Conservation (phyloP, 1,139 yeast genomes). For the Hansenula lynferdii region DNA sequence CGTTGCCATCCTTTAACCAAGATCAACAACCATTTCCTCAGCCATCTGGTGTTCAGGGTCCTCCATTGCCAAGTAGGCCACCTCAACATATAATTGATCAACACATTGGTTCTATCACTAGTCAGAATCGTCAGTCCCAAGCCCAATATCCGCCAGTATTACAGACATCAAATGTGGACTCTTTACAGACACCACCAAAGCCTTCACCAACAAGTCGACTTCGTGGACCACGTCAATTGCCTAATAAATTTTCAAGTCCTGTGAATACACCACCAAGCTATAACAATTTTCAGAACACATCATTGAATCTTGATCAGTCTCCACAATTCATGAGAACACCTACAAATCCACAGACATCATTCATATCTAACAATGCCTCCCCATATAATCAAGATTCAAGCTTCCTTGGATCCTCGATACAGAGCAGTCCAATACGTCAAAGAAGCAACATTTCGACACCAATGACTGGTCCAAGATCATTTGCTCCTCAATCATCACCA, state of each 20-base stretch:
- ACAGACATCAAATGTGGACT: background rate
- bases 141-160: background rate
- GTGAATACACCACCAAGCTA: slow-evolving; percentile 5
- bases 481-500: slow-evolving; percentile 5
- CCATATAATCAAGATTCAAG: background rate
- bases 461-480: slow-evolving; percentile 11
- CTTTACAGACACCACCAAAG: background rate
- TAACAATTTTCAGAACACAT: too few species aligned
- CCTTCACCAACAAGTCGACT: slow-evolving; percentile 7
- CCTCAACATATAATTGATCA: slow-evolving; percentile 17
- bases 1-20: slow-evolving; percentile 1
- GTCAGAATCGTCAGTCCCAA: background rate
- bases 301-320: background rate
- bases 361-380: background rate
- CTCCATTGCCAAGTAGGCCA: slow-evolving; percentile 19
- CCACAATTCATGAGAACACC: background rate
- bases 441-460: too few species aligned
- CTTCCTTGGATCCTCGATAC: background rate
- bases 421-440: too few species aligned
- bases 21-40: background rate
- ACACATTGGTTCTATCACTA: slow-evolving; percentile 3
- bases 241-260: slow-evolving; percentile 12
- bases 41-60: slow-evolving; percentile 7
- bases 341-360: background rate
- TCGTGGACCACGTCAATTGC: slow-evolving; percentile 18